Base-by-base conservation (phyloP, 495 filamentous ascomycete genomes). In the Sporormia fimetaria region DNA sequence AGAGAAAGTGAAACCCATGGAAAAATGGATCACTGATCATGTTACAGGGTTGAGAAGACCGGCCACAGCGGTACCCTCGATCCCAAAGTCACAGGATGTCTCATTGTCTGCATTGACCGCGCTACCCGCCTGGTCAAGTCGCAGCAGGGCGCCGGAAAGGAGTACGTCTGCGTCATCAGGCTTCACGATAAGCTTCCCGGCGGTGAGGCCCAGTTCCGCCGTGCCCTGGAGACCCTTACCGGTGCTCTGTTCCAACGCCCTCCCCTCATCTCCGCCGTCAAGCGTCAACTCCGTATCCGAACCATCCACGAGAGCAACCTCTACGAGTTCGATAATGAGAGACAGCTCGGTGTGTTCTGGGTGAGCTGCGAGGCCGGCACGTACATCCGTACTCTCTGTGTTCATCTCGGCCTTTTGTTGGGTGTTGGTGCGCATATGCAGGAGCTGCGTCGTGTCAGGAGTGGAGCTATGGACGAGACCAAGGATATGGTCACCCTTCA, bases 391-490 rank as follows among this genome's bases (percentile, higher is more conserved):
- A 96, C 92, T 9, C 75, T 98, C 15, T 98, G 90, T 66, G 90
- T 96, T 25, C 90, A 98, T 66, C 64, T 98, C 49, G 90, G 90
- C 44, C 70, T 96, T 42, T 62, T 98, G 37, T 71, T 96, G 28
- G 90, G 90, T 55, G 86, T 94, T 29, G 90, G 92, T 49, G 90
- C 83, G 8, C 90, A 98, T 64, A 98, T 98, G 90, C 92, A 98
- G 63, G 90, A 98, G 67, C 77, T 98, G 33, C 73, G 90, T 48
- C 78, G 90, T 68, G 90, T 96, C 14, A 74, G 92, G 57, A 82
- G 75, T 63, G 90, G 90, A 58, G 88, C 87, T 34, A 93, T 96
- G 87, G 75, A 83, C 48, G 92, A 96, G 70, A 65, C 75, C 32
- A 76, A 80, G 45, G 79, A 75, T 38, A 76, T 96, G 65, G 87